phyloP scores from a whole-genome alignment of 768 basidiomycete genomes.

The Agrocybe chaxingu region DNA sequence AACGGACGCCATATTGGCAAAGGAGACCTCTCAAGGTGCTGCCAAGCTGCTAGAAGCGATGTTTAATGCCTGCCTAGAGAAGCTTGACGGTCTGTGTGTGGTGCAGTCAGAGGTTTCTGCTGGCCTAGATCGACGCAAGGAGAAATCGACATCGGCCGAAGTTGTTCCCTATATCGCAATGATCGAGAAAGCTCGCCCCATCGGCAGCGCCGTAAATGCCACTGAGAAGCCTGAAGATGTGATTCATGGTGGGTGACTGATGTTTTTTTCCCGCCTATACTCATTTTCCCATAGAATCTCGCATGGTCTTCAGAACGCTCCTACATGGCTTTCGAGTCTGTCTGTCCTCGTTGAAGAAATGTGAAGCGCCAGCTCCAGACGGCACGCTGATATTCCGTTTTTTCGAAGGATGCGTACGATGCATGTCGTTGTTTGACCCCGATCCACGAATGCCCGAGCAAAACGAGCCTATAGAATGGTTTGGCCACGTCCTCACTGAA shows the following conservation, averaged over 20 bases:
- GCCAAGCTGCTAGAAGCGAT: conserved; percentile 68
- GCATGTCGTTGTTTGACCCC: conserved; percentile 80
- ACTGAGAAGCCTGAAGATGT: conserved; percentile 82
- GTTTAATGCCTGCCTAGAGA: conserved; percentile 80
- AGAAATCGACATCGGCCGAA: conserved; percentile 26
- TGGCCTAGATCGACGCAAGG: conserved; percentile 42
- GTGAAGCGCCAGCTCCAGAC: conserved; percentile 76
- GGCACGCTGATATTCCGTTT: conserved; percentile 85
- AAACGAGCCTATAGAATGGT: conserved; percentile 83
- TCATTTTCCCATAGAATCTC: conserved; percentile 57
- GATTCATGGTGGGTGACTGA: conserved; percentile 58
- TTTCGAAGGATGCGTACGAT: conserved; percentile 81
- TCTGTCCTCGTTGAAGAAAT: conserved; percentile 72
- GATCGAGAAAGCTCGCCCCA: conserved; percentile 85
- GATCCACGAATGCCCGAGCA: conserved; percentile 58
- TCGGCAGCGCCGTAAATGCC: conserved; percentile 73
- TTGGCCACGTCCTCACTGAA: conserved; percentile 73
- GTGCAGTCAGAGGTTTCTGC: conserved; percentile 55
- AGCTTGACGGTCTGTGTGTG: conserved; percentile 75
- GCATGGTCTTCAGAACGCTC: conserved; percentile 82
- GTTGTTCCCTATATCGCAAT: conserved; percentile 50
- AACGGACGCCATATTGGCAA: conserved; percentile 75
- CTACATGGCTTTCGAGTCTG: conserved; percentile 85
- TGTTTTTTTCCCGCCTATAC: conserved; percentile 3
- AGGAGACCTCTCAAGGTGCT: conserved; percentile 69